These are phyloP conservation scores for Deuterostichococcus epilithicus DNA, from an alignment of 139 green algal genomes.

Conservation along the genomic window DNA sequence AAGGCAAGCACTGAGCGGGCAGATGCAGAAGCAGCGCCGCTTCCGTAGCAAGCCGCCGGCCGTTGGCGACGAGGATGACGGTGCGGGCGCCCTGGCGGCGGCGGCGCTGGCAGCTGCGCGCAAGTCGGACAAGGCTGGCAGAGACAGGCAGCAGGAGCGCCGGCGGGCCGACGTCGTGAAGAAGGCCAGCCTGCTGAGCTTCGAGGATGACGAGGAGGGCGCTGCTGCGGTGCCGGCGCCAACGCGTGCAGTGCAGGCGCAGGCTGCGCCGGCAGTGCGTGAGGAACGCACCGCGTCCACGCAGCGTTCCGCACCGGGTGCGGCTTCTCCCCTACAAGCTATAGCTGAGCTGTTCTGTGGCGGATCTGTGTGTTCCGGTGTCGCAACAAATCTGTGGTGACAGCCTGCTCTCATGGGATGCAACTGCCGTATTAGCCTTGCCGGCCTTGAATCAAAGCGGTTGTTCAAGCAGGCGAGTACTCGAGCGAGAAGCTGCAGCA, in stretches of 20 bases:
- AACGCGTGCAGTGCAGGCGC: neutral
- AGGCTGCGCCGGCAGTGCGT: neutral
- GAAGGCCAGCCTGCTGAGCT: neutral
- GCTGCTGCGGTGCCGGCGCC: no score
- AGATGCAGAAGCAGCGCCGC: neutral
- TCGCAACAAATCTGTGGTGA: no score
- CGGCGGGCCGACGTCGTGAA: neutral
- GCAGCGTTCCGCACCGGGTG: neutral
- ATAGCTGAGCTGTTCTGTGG: no score
- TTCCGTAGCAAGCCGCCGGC: neutral
- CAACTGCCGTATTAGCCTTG: no score
- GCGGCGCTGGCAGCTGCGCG: neutral
- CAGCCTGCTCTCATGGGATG: no score
- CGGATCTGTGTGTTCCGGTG: no score
- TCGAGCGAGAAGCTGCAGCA: constrained; percentile 50
- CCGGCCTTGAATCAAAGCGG: neutral
- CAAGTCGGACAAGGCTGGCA: no score
- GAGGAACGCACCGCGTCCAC: neutral
- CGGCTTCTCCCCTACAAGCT: neutral
- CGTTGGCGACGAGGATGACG: neutral
- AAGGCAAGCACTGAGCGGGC: no score
- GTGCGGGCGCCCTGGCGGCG: no score
- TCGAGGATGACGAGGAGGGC: neutral
- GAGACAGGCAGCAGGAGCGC: neutral
- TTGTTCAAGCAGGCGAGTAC: constrained; percentile 52